Evolutionary conservation across 805 yeast genomes (phyloP).

Genomic region (Metschnikowia arizonensis): DNA sequence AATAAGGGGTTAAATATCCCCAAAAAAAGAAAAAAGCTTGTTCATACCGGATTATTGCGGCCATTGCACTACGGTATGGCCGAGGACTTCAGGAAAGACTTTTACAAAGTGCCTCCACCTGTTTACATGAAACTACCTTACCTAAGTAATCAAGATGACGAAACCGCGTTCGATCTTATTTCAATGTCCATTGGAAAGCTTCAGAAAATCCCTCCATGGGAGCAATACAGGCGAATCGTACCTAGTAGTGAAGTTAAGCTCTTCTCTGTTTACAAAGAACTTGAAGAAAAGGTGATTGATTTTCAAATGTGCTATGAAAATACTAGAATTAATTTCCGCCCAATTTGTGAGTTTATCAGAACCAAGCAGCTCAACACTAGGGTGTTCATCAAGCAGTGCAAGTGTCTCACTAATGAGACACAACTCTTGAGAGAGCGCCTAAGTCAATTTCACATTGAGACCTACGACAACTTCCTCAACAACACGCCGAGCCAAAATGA

Average conservation of each 20-base stretch:
- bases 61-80: neutral
- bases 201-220: neutral
- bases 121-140: neutral
- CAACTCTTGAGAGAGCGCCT: neutral
- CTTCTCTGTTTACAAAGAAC: neutral
- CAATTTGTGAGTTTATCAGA: conserved; percentile 1
- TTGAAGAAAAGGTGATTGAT: conserved; percentile 5
- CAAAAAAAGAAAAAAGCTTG: neutral
- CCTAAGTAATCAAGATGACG: neutral
- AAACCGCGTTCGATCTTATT: neutral
- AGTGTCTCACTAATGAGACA: neutral
- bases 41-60: neutral
- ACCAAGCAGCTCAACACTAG: conserved; percentile 7
- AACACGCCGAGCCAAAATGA: neutral
- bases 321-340: neutral
- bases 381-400: conserved; percentile 8
- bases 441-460: neutral
- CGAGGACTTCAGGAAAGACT: neutral
- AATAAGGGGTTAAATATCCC: neutral
- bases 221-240: neutral
- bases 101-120: conserved; percentile 3
- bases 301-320: conserved; percentile 6
- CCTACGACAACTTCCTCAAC: neutral
- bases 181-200: neutral
- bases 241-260: neutral